phyloP scores from a whole-genome alignment of 345 rosid species.

The Arabis alpina region DNA sequence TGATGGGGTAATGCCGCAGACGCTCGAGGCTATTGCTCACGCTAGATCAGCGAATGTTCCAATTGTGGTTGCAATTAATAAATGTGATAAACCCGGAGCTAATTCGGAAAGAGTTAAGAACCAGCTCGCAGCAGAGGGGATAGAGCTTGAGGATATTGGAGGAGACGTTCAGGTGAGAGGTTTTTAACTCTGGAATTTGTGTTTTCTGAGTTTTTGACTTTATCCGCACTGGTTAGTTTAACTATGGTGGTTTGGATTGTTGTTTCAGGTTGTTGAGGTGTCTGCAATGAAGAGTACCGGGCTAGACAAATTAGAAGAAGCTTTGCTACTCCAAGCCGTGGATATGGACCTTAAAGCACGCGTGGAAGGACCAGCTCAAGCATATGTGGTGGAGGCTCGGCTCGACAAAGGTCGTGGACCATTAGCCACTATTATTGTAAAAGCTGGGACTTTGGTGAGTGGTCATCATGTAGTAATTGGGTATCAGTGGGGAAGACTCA shows the following conservation, averaged over 20 bases:
- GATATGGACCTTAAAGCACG: constrained; percentile 87
- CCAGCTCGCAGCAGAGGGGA: constrained; percentile 87
- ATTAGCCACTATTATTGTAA: constrained; percentile 81
- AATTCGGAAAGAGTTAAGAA: constrained; percentile 77
- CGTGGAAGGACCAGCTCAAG: constrained; percentile 91
- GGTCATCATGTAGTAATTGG: constrained; percentile 90
- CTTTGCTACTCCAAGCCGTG: constrained; percentile 92
- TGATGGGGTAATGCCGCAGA: constrained; percentile 99
- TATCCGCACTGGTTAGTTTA: neutral
- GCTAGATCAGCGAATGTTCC: constrained; percentile 91
- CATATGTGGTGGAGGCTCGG: constrained; percentile 95
- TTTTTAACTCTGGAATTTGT: neutral
- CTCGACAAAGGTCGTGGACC: constrained; percentile 94
- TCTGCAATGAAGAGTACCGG: constrained; percentile 78
- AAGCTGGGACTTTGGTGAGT: constrained; percentile 80
- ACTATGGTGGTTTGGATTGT: constrained; percentile 23
- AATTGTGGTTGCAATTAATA: constrained; percentile 86
- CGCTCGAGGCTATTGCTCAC: constrained; percentile 86
- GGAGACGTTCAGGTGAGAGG: constrained; percentile 67
- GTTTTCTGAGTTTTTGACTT: neutral
- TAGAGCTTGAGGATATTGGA: constrained; percentile 89
- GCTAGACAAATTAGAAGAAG: constrained; percentile 80
- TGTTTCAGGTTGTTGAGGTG: constrained; percentile 77
- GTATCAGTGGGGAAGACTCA: constrained; percentile 87
- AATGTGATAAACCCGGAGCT: constrained; percentile 91